Evolutionary conservation across 306 rosid species (phyloP), one percentile per base, ranked within the genome.

Genomic region (Corylus avellana): DNA sequence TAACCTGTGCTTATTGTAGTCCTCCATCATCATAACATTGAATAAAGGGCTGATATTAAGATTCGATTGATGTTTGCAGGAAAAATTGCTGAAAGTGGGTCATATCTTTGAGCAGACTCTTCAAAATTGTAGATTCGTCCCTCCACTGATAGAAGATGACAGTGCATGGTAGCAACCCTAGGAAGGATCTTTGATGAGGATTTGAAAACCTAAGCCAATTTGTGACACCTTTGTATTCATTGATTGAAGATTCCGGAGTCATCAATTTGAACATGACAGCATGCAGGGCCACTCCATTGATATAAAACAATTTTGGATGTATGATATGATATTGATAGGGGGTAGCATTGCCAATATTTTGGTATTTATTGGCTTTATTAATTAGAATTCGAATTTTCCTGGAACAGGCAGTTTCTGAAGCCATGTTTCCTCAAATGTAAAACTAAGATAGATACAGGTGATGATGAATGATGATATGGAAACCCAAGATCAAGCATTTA

Each of bases 101-200:
- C 97, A 95, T 79, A 88, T 95, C 80, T 95, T 93, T 74, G 97
- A 95, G 92, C 98, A 93, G 88, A 91, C 97, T 48, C 94, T 95
- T 73, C 85, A 84, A 72, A 82, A 88, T 69, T 72, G 80, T 79
- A 91, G 85, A 82, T 95, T 93, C 76, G 93, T 93, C 77, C 99
- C 99, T 61, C 99, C 99, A 57, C 62, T 93, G 35, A 76, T 90
- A 78, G 84, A 87, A 4, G 87, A 91, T 29, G 88, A 82, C 51
- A 14, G 82, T 75, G 62, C 85, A 49, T 62, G 50, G 73, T 75
- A 80, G 81, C 75, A n/a, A 47, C 48, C 75, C 35, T 32, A 32
- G 35, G 35, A 39, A 25, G 7, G 47, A 35, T 50, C 75, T 46
- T 72, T 61, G 53, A 7, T 70, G 74, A 63, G 63, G 47, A 20